Evolutionary conservation across 345 rosid species (phyloP).

Genomic region (Leavenworthia alabamica): DNA sequence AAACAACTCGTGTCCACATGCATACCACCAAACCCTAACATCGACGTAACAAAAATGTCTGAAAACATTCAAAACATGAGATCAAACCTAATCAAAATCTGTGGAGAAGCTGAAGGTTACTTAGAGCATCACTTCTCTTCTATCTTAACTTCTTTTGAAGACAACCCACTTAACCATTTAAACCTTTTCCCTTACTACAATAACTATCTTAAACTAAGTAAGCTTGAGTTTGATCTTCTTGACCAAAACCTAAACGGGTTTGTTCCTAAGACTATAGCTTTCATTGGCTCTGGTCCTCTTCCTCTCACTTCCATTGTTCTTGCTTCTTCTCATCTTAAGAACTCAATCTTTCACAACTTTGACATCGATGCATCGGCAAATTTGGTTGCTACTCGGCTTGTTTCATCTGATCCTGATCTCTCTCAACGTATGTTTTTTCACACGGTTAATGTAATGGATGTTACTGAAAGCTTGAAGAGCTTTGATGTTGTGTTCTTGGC

Average conservation of each 20-base stretch:
- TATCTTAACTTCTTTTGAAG: conserved; percentile 49
- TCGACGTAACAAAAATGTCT: conserved; percentile 62
- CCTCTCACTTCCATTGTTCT: conserved; percentile 76
- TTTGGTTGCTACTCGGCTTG: conserved; percentile 42
- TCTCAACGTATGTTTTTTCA: conserved; percentile 67
- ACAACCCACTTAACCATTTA: conserved; percentile 69
- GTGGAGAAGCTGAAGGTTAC: conserved; percentile 71
- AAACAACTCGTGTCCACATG: conserved; percentile 69
- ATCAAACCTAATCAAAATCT: conserved; percentile 61
- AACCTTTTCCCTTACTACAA: conserved; percentile 63
- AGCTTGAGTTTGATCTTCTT: conserved; percentile 60
- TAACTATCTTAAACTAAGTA: conserved; percentile 77
- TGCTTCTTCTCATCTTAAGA: conserved; percentile 54
- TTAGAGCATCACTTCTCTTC: conserved; percentile 66
- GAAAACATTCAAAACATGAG: conserved; percentile 52
- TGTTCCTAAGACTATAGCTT: conserved; percentile 57
- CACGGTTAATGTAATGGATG: conserved; percentile 50
- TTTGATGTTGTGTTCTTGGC: conserved; percentile 92
- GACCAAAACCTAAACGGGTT: conserved; percentile 29
- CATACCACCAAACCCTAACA: conserved; percentile 62
- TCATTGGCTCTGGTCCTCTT: conserved; percentile 86
- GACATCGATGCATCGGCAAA: conserved; percentile 67
- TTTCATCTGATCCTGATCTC: conserved; percentile 56
- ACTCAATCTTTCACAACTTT: conserved; percentile 62
- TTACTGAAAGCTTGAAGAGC: conserved; percentile 40